Base-by-base conservation (phyloP, 2,329 filamentous ascomycete genomes). In the Fusarium sp. region DNA sequence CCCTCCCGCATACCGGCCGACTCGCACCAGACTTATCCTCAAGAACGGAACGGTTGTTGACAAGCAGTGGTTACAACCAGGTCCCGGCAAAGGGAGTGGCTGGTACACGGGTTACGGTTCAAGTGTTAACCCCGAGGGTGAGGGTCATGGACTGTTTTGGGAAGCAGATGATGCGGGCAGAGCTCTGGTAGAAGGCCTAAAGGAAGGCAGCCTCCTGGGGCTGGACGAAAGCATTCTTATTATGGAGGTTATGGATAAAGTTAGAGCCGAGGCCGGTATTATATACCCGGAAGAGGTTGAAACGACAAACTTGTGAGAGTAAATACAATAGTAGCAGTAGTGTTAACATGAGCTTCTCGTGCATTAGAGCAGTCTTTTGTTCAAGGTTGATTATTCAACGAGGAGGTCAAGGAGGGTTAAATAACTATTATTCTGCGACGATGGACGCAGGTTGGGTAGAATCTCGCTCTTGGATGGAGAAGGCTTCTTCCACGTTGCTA, bases 81-180 rank as follows among this genome's bases (percentile, higher is more conserved):
- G 86, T 38, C 86, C 86, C 4, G 59, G 63, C 6, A 63, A 68
- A 53, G 58, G 67, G 17, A 63, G 56, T 26, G 54, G 54, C 2
- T 69, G 67, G 60, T 66, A 43, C 43, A 68, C 65, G 48, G 61
- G 60, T 7, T 63, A 62, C 17, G 42, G 59, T 20, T 36, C 38
- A 5, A 56, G 44, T 40, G 76, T 77, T 62, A 86, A 88, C 73
- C 70, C 77, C 17, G 81, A 79, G 67, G 79, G 82, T 34, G 75
- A 80, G 79, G 93, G 92, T 11, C 90, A 93, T 66, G 93, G 93
- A 40, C 95, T 96, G 92, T 95, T 93, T 81, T 95, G 91, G 90
- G 91, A 94, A 78, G 92, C 92, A 2, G 92, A 94, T 77, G 92
- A 93, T 81, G 90, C 88, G 67, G 92, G 90, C 20, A 84, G 89